Base-by-base conservation (phyloP, 805 yeast genomes). In the Priceomyces medius region DNA sequence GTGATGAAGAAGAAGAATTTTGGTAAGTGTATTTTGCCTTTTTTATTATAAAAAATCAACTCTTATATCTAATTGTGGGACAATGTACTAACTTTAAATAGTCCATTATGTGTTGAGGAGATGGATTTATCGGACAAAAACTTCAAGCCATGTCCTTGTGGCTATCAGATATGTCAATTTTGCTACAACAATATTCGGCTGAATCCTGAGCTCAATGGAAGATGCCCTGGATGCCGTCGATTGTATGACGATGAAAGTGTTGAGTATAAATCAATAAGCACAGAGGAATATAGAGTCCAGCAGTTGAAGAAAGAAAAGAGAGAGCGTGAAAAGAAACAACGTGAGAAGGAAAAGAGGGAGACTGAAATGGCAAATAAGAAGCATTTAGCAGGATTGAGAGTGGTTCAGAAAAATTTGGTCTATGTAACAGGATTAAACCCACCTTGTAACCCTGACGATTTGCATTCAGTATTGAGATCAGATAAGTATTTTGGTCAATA, bases 91-190 rank as follows among this genome's bases (percentile, higher is more conserved):
- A 60, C 54, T 21, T 14, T 19, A 10, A 8, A 4, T 46, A 66
- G 96, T 68, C 99, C 99, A 42, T 78, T 93, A 48, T 93, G 99
- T 71, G 91, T 90, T 58, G 99, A 93, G 66, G 97, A 93, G 61
- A 83, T 93, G 89, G 99, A 93, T 64, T 81, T 91, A 36, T 85
- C 96, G 13, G 99, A 93, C 66, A 88, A 86, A 58, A 88, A 89
- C 68, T 93, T 93, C 74, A 88, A 85, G 63, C 99, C 99, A n/a
- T 93, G 99, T 72, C 98, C 98, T 1, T 93, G 99, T 70, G 99
- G 99, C 14, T 93, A 93, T 58, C 97, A 95, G 63, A 87, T 93
- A 44, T 93, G 99, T 64, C 98, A 91, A 73, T 93, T 93, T 61
- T 93, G 99, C 64, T 93, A 91, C 74, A 93, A 93, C 68, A 91